These are phyloP conservation scores for Verticillium nubilum DNA, from an alignment of 2,329 filamentous ascomycete genomes.

Conservation along the genomic window DNA sequence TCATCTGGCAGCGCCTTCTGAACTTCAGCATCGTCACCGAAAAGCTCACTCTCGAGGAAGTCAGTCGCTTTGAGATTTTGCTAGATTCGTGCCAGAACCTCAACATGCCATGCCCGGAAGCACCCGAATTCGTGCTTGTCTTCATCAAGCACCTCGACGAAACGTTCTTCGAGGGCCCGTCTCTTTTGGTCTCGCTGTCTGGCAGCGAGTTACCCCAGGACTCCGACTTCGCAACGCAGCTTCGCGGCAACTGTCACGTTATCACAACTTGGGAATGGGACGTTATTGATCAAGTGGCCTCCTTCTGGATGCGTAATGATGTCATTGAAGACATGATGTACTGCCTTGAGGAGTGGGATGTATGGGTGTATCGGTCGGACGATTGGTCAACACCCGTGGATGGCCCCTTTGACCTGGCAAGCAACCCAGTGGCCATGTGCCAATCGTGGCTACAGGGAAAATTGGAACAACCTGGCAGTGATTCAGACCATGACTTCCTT, in stretches of 20 bases:
- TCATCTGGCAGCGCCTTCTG: not conserved
- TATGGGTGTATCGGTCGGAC: not conserved
- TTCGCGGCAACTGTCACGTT: not conserved
- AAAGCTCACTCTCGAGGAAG: not conserved
- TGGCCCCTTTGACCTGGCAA: not conserved
- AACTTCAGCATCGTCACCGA: not conserved
- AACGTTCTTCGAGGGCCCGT: not conserved
- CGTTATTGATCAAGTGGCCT: not conserved
- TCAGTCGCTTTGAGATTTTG: not conserved
- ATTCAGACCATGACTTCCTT: not conserved
- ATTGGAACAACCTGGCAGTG: not conserved
- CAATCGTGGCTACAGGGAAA: not conserved
- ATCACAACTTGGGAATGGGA: not conserved
- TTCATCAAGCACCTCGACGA: not conserved
- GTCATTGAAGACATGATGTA: not conserved
- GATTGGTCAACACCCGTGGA: not conserved
- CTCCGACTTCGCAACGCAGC: not conserved
- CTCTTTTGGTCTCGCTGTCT: not conserved
- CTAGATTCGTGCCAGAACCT: not conserved
- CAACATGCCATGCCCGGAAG: not conserved
- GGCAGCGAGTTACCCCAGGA: not conserved
- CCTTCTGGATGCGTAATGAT: not conserved
- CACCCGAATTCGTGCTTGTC: not conserved
- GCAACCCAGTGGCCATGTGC: not conserved
- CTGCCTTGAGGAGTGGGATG: not conserved